Evolutionary conservation across 2,329 filamentous ascomycete genomes (phyloP).

Genomic region (Aspergillus intermedius): DNA sequence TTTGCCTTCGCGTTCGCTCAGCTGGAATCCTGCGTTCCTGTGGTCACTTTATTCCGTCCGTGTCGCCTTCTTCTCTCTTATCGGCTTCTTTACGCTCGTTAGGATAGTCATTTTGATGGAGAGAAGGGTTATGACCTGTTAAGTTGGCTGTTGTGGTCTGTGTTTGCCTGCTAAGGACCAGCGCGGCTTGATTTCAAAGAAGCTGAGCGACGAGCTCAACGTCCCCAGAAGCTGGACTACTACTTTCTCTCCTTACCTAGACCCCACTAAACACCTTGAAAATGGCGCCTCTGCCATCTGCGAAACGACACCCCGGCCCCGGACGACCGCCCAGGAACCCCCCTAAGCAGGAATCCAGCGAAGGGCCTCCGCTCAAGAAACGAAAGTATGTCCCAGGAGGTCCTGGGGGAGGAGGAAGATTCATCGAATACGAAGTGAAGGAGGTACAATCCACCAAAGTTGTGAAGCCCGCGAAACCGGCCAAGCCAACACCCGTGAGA

Average conservation of each 20-base stretch:
- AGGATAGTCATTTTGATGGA: not conserved
- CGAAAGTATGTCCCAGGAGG: slow-evolving; percentile 79
- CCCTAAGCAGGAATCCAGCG: slow-evolving; percentile 26
- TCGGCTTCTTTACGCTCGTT: not conserved
- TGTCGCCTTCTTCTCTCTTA: not conserved
- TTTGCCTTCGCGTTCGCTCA: slow-evolving; percentile 9
- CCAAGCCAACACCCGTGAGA: slow-evolving; percentile 39
- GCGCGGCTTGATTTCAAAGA: slow-evolving; percentile 8
- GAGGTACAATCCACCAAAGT: slow-evolving; percentile 42
- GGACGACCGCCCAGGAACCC: slow-evolving; percentile 23
- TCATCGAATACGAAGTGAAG: slow-evolving; percentile 64
- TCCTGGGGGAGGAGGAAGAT: slow-evolving; percentile 77
- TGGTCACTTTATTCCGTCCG: not conserved
- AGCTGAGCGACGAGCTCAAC: slow-evolving; percentile 8
- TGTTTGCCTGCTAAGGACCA: slow-evolving; percentile 4
- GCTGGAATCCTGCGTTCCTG: slow-evolving; percentile 2
- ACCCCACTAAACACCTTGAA: not conserved
- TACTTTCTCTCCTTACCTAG: not conserved
- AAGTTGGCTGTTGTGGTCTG: slow-evolving; percentile 1
- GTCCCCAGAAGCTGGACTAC: not conserved
- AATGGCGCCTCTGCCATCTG: slow-evolving; percentile 29
- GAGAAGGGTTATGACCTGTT: slow-evolving; percentile 10
- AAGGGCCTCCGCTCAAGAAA: slow-evolving; percentile 62
- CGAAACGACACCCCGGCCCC: slow-evolving; percentile 18
- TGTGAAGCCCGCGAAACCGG: slow-evolving; percentile 35